Base-by-base conservation (phyloP, 345 rosid genomes). In the Diplotaxis tenuifolia region DNA sequence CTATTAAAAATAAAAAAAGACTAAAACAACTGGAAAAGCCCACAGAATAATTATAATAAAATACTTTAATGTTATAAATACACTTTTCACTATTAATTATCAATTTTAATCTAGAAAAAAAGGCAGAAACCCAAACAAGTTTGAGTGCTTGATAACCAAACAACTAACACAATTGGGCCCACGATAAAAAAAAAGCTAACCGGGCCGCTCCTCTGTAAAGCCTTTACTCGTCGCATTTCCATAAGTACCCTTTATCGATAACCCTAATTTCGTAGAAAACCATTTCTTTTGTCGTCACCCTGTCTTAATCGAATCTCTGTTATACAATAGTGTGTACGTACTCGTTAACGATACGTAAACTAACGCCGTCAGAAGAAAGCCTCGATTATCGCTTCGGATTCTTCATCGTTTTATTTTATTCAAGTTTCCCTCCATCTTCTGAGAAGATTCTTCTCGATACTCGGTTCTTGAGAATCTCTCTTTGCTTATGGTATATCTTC, bases 401-500 rank as follows among this genome's bases (percentile, higher is more conserved):
- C 59, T 28, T 54, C 71, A 20, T 54, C 62, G 5, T 68, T 60
- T 10, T 34, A 29, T 42, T 10, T 54, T 4, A 14, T 72, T 53
- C 45, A 72, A n/a, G 22, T 38, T 54, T 62, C 55, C 40, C 34
- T 62, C 71, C 34, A 42, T 34, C 49, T 52, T 22, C 47, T 54
- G 16, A 21, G 59, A 54, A 54, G 28, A 54, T 54, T 54, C 59
- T 54, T 54, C 16, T 34, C 32, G 32, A 62, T 25, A 36, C 15
- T 47, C 47, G 72, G 7, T 34, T 31, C 28, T 22, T 12, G 14
- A 54, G 65, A 63, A 55, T 72, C 74, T 47, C 53, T 68, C 57
- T n/a, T n/a, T 68, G 67, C 27, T 76, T 38, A 71, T 68, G 84
- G 85, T 66, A 77, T 45, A 50, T 74, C 65, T 76, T 31, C 78